phyloP scores from a whole-genome alignment of 2,329 filamentous ascomycete species.

The Pseudopithomyces chartarum region DNA sequence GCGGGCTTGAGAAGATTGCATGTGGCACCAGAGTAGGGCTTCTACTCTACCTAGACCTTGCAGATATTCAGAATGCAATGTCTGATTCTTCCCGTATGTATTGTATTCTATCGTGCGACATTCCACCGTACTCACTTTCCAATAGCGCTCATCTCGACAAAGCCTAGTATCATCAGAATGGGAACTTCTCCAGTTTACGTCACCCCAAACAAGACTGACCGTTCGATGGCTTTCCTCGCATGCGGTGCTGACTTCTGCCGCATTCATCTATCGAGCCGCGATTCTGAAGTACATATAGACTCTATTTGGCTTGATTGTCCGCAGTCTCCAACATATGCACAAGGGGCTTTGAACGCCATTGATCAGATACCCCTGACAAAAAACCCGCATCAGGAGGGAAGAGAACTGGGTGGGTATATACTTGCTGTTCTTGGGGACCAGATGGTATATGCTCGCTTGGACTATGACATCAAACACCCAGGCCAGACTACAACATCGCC shows the following conservation, averaged over 20 bases:
- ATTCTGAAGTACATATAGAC: slow-evolving; percentile 28
- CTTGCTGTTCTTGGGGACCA: slow-evolving; percentile 55
- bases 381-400: slow-evolving; percentile 39
- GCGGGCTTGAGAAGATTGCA: slow-evolving; percentile 23
- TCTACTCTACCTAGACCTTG: slow-evolving; percentile 23
- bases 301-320: slow-evolving; percentile 46
- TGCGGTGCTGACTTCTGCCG: slow-evolving; percentile 47
- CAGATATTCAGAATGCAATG: not conserved
- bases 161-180: slow-evolving; percentile 18
- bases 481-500: not conserved
- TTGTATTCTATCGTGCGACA: not conserved
- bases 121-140: not conserved
- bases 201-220: slow-evolving; percentile 25
- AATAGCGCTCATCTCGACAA: slow-evolving; percentile 1
- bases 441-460: slow-evolving; percentile 55
- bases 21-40: slow-evolving; percentile 45
- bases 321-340: slow-evolving; percentile 31
- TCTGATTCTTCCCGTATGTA: slow-evolving; percentile 11
- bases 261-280: slow-evolving; percentile 24
- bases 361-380: slow-evolving; percentile 33
- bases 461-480: slow-evolving; percentile 37
- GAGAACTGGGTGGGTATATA: slow-evolving; percentile 50
- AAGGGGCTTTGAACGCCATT: slow-evolving; percentile 37
- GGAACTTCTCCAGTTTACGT: slow-evolving; percentile 36
- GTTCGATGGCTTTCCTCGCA: slow-evolving; percentile 40